These are phyloP conservation scores for Ambrosiella beaveri DNA, from an alignment of 2,329 filamentous ascomycete species.

Conservation along the genomic window DNA sequence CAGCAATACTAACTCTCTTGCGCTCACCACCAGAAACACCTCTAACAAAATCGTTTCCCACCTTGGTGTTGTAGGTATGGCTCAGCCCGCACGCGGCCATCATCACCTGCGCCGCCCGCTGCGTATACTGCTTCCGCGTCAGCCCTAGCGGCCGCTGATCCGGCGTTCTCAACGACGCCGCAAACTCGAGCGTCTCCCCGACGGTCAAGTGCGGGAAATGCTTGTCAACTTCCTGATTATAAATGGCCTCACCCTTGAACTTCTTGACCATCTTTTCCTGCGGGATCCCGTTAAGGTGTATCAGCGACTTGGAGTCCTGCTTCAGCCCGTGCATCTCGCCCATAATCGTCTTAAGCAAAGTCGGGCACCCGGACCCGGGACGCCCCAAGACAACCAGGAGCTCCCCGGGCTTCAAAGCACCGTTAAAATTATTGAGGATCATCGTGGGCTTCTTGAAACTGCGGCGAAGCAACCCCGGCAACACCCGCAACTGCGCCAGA, in stretches of 20 bases:
- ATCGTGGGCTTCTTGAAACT: constrained; percentile 30
- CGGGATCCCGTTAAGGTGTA: constrained; percentile 48
- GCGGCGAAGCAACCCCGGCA: constrained; percentile 16
- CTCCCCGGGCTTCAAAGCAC: constrained; percentile 45
- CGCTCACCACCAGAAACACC: constrained; percentile 56
- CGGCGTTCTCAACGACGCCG: constrained; percentile 50
- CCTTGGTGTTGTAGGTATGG: constrained; percentile 55
- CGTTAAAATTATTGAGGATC: constrained; percentile 48
- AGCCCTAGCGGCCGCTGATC: constrained; percentile 46
- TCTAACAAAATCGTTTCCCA: constrained; percentile 57
- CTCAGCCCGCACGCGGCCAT: constrained; percentile 56
- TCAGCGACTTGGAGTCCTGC: constrained; percentile 29
- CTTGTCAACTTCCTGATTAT: constrained; percentile 59
- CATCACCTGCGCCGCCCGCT: constrained; percentile 47
- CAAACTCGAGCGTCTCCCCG: constrained; percentile 56
- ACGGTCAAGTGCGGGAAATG: constrained; percentile 68
- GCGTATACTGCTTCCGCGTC: constrained; percentile 39
- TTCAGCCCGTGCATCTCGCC: constrained; percentile 42
- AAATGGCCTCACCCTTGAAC: constrained; percentile 50
- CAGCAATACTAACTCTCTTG: constrained; percentile 68
- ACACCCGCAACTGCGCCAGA: constrained; percentile 36
- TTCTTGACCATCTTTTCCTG: constrained; percentile 36
- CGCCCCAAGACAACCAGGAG: constrained; percentile 52
- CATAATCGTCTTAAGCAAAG: constrained; percentile 43
- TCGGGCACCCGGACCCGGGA: constrained; percentile 47